phyloP scores from a whole-genome alignment of 2,329 filamentous ascomycete species.

The Fusarium longipes region DNA sequence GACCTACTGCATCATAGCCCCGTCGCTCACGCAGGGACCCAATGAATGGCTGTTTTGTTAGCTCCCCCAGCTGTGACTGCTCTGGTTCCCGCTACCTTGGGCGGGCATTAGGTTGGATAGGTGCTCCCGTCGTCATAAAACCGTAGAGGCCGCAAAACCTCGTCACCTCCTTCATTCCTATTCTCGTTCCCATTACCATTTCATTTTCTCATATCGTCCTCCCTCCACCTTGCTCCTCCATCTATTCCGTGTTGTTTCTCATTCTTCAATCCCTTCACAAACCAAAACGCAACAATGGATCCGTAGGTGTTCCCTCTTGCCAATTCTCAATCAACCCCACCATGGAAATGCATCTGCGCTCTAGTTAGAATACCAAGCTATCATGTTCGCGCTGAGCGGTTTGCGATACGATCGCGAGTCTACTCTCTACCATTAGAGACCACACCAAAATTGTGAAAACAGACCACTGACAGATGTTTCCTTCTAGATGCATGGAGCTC shows the following conservation, averaged over 20 bases:
- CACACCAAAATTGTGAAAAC: not conserved
- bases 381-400: slow-evolving; percentile 33
- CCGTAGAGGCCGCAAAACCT: slow-evolving; percentile 41
- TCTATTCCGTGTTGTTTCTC: slow-evolving; percentile 13
- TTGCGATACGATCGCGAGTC: slow-evolving; percentile 29
- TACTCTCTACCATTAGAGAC: not conserved
- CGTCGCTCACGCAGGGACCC: slow-evolving; percentile 41
- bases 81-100: slow-evolving; percentile 9
- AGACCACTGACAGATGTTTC: slow-evolving; percentile 25
- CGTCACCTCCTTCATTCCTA: slow-evolving; percentile 37
- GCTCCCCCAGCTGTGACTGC: slow-evolving; percentile 34
- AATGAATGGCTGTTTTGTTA: slow-evolving; percentile 34
- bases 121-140: slow-evolving; percentile 48
- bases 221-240: slow-evolving; percentile 23
- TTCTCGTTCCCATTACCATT: slow-evolving; percentile 15
- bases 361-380: slow-evolving; percentile 22
- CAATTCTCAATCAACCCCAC: slow-evolving; percentile 43
- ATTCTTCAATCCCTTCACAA: slow-evolving; percentile 19
- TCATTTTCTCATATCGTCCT: slow-evolving; percentile 31
- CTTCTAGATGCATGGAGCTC: slow-evolving; percentile 78
- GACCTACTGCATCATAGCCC: slow-evolving; percentile 47
- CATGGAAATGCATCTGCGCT: slow-evolving; percentile 24
- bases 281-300: slow-evolving; percentile 43
- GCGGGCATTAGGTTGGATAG: slow-evolving; percentile 22
- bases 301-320: slow-evolving; percentile 41